Base-by-base conservation (phyloP, 805 yeast genomes). In the Candida multigemmis region DNA sequence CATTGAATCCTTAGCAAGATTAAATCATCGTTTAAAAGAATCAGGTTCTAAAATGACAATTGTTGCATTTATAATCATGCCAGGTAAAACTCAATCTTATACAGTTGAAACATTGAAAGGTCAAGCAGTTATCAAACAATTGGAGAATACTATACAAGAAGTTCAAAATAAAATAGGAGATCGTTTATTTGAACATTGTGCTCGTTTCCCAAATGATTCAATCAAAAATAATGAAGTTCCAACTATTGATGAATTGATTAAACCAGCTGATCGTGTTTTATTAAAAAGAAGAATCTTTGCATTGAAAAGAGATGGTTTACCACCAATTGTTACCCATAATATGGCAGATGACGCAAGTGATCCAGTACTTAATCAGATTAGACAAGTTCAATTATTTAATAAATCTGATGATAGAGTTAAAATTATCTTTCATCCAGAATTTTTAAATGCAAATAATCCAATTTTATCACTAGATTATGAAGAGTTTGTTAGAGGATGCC, bases 31-130 rank as follows among this genome's bases (percentile, higher is more conserved):
- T 34, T 71, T 89, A 47, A 85, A 91, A 60, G 77, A 74, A 31
- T 56, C 74, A 4, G 84, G 84, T 22, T 81, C 95, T 5, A 83
- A 80, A 42, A 81, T 78, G 67, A 89, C 97, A 0, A 91, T 89
- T 12, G 96, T 89, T 23, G 97, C 97, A 7, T 89, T 89, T 49
- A 85, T 89, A 46, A 89, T 89, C 55, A 91, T 91, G 97, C 98
- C 98, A 3, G 97, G 96, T 11, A 74, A 77, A 27, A 87, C 94
- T 31, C 78, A 82, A 44, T 87, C 96, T 0, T 89, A 85, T 56
- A 91, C 97, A 2, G 94, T 86, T 17, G 97, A 89, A 51, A 91
- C 97, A 4, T 69, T 89, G 42, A 83, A 80, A 59, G 94, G 96
- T 23, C 98, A 91, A 58, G 96, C 97, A 2, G 96, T 87, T 24